Conservation (phyloP, 2,329 filamentous ascomycete genomes). For the Sarocladium brachiariae region DNA sequence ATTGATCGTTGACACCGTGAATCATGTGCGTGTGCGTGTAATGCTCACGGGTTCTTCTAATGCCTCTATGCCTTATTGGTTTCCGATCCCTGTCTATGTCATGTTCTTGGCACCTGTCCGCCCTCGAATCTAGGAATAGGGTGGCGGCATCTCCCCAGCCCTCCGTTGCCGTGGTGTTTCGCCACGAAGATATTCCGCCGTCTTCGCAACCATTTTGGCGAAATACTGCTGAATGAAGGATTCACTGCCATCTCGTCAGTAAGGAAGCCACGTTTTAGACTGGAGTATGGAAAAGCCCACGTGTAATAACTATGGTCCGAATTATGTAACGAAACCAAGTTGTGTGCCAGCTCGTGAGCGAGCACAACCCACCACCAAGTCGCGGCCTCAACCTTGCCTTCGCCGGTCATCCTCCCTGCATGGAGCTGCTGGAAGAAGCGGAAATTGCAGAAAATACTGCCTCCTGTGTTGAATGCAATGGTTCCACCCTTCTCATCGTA, state of each 20-base stretch:
- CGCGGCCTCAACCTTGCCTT: conserved; percentile 59
- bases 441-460: conserved; percentile 90
- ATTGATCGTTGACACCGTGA: no score
- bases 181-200: conserved; percentile 28
- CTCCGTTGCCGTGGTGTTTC: conserved; percentile 9
- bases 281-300: conserved; percentile 31
- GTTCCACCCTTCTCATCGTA: conserved; percentile 72
- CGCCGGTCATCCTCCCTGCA: conserved; percentile 37
- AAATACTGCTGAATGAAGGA: conserved; percentile 76
- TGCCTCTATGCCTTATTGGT: not conserved
- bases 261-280: not conserved
- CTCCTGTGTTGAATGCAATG: conserved; percentile 86
- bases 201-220: conserved; percentile 56
- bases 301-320: conserved; percentile 79
- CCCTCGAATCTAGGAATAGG: not conserved
- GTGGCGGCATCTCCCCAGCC: conserved; percentile 4
- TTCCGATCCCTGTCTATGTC: not conserved
- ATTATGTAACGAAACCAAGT: conserved; percentile 73
- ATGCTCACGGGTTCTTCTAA: not conserved
- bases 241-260: conserved; percentile 41
- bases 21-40: not conserved
- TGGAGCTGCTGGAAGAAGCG: conserved; percentile 81
- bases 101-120: not conserved
- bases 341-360: conserved; percentile 93
- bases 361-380: conserved; percentile 95